Conservation (phyloP, 352 stramenopile species). For the Phytophthora agathidicida region DNA sequence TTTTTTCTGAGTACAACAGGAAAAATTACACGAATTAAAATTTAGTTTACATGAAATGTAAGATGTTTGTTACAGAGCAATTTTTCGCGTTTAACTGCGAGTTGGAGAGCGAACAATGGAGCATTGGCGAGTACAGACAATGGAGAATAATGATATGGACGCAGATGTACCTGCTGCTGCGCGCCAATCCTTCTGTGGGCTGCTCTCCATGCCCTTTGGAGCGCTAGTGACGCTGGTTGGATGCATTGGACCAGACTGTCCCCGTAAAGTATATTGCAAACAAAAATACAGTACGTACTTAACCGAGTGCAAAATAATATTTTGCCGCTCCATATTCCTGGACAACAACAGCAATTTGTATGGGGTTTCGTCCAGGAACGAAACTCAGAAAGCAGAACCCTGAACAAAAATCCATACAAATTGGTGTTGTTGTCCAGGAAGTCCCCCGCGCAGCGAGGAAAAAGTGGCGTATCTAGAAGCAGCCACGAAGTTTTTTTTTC, state of each 20-base stretch:
- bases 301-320: too few relatives aligned
- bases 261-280: too few relatives aligned
- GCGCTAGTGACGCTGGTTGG: not conserved
- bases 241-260: constrained; percentile 7
- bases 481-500: too few relatives aligned
- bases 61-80: not conserved
- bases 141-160: not conserved
- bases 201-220: constrained; percentile 6
- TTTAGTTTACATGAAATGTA: constrained; percentile 6
- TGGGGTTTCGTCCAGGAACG: too few relatives aligned
- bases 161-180: constrained; percentile 38
- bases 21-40: constrained; percentile 1
- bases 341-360: too few relatives aligned
- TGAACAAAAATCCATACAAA: too few relatives aligned
- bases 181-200: constrained; percentile 22
- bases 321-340: too few relatives aligned
- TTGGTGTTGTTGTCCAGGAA: too few relatives aligned
- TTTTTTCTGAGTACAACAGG: constrained; percentile 46
- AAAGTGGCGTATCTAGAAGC: too few relatives aligned
- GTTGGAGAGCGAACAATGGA: not conserved
- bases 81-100: not conserved
- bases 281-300: too few relatives aligned
- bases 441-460: too few relatives aligned
- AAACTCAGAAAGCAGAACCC: too few relatives aligned
- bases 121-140: not conserved